phyloP scores from a whole-genome alignment of 2,329 filamentous ascomycete species.

The Ascochyta lentis region DNA sequence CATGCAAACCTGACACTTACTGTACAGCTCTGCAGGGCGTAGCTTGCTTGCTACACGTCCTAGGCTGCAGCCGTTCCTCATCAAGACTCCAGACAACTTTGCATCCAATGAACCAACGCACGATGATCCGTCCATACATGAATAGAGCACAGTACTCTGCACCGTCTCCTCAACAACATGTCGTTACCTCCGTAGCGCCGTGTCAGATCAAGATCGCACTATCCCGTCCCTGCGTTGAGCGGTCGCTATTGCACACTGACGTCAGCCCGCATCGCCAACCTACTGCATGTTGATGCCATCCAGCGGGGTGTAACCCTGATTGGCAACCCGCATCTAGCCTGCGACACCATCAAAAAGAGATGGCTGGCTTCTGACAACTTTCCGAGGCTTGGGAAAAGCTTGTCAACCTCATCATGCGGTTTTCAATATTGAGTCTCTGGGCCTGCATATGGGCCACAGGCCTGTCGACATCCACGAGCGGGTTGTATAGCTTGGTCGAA shows the following conservation, averaged over 20 bases:
- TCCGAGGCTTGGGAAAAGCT: conserved; percentile 13
- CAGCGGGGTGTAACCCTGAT: conserved; percentile 4
- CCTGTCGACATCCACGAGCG: conserved; percentile 21
- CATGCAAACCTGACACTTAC: conserved; percentile 2
- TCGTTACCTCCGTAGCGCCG: conserved; percentile 14
- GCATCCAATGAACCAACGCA: conserved; percentile 8
- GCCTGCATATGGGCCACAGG: conserved; percentile 8
- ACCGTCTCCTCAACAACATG: conserved; percentile 22
- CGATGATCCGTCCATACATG: conserved; percentile 10
- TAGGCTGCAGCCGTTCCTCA: conserved; percentile 1
- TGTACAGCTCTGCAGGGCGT: background rate
- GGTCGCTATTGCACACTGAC: conserved; percentile 16
- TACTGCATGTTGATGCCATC: conserved; percentile 12
- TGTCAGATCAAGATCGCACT: conserved; percentile 17
- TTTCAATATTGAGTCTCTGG: conserved; percentile 4
- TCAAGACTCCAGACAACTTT: background rate
- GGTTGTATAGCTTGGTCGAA: conserved; percentile 31
- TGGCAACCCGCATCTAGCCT: background rate
- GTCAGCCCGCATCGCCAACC: conserved; percentile 22
- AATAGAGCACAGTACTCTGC: conserved; percentile 6
- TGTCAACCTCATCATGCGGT: conserved; percentile 14
- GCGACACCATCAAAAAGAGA: conserved; percentile 4
- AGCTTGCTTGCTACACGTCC: background rate
- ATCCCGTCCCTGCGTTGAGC: conserved; percentile 20
- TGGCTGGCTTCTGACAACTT: conserved; percentile 3